phyloP scores from a whole-genome alignment of 371 early-diverging fungal species.

The Umbelopsis sp. region DNA sequence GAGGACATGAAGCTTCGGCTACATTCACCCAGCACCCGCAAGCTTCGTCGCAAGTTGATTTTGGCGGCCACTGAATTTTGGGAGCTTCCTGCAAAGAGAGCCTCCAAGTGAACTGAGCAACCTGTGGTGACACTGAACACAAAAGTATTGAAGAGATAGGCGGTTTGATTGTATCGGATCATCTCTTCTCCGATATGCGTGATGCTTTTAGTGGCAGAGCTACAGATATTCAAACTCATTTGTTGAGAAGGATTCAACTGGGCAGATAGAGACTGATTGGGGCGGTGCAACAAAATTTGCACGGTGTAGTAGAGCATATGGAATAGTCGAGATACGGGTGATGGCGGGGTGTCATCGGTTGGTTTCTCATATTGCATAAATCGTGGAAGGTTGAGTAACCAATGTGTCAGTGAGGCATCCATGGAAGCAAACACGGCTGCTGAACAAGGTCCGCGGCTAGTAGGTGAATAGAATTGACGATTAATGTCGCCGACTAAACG shows the following conservation, averaged over 20 bases:
- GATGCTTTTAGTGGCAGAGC: constrained; percentile 42
- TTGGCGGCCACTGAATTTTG: constrained; percentile 7
- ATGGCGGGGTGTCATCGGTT: constrained; percentile 27
- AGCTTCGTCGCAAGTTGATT: constrained; percentile 14
- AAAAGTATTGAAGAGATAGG: constrained; percentile 35
- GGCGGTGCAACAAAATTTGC: constrained; percentile 35
- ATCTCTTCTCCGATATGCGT: constrained; percentile 48
- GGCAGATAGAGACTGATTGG: constrained; percentile 18
- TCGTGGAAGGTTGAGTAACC: constrained; percentile 44
- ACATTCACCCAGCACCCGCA: not conserved
- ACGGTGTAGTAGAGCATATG: constrained; percentile 50
- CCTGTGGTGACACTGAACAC: constrained; percentile 31
- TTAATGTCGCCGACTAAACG: constrained; percentile 30
- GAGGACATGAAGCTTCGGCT: constrained; percentile 14
- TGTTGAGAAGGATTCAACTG: constrained; percentile 16
- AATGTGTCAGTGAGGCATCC: constrained; percentile 32
- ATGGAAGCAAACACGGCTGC: constrained; percentile 4
- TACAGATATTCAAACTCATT: constrained; percentile 29
- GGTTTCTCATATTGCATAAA: constrained; percentile 39
- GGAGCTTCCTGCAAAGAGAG: constrained; percentile 11
- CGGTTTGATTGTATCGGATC: constrained; percentile 27
- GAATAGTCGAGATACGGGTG: constrained; percentile 39
- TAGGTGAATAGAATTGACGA: constrained; percentile 12
- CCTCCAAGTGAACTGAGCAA: constrained; percentile 30
- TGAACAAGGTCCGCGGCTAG: constrained; percentile 19